These are phyloP conservation scores for Anthoceros angustus DNA, from an alignment of 225 moss, liverwort and hornwort genomes.

Conservation along the genomic window DNA sequence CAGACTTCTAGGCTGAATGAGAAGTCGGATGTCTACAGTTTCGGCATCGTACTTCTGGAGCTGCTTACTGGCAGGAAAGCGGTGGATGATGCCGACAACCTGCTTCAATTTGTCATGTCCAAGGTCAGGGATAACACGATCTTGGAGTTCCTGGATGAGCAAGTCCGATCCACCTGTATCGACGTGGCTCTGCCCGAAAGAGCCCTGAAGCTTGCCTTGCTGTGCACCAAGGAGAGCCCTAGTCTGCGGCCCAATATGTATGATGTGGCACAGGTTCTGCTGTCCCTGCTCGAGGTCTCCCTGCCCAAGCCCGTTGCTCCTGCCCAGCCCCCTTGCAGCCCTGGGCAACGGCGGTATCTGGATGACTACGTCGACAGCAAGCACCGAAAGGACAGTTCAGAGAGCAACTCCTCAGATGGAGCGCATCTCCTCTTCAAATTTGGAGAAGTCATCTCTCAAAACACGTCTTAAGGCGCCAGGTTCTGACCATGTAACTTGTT, in stretches of 20 bases:
- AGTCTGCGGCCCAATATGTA: constrained; percentile 67
- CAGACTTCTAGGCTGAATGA: constrained; percentile 77
- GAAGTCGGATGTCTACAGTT: constrained; percentile 93
- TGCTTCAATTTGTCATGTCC: constrained; percentile 74
- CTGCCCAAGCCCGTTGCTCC: constrained; percentile 23
- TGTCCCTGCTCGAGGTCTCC: constrained; percentile 42
- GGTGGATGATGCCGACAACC: constrained; percentile 67
- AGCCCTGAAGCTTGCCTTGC: constrained; percentile 60
- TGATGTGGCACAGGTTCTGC: constrained; percentile 76
- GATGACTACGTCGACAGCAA: constrained; percentile 58
- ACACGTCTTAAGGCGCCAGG: constrained; percentile 9
- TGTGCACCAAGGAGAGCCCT: constrained; percentile 67
- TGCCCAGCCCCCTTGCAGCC: constrained; percentile 14
- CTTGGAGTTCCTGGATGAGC: constrained; percentile 42
- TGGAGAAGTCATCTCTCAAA: constrained; percentile 62
- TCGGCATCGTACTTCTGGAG: constrained; percentile 83
- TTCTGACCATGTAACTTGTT: not conserved
- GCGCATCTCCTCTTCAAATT: constrained; percentile 62
- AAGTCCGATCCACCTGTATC: constrained; percentile 48
- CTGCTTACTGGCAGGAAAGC: constrained; percentile 79
- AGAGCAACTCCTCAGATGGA: constrained; percentile 40
- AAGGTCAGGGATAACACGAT: constrained; percentile 48
- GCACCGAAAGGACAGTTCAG: constrained; percentile 52
- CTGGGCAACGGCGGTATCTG: constrained; percentile 34
- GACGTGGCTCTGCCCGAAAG: constrained; percentile 48